phyloP scores from a whole-genome alignment of 2,329 filamentous ascomycete genomes.

The Diaporthe longicolla region DNA sequence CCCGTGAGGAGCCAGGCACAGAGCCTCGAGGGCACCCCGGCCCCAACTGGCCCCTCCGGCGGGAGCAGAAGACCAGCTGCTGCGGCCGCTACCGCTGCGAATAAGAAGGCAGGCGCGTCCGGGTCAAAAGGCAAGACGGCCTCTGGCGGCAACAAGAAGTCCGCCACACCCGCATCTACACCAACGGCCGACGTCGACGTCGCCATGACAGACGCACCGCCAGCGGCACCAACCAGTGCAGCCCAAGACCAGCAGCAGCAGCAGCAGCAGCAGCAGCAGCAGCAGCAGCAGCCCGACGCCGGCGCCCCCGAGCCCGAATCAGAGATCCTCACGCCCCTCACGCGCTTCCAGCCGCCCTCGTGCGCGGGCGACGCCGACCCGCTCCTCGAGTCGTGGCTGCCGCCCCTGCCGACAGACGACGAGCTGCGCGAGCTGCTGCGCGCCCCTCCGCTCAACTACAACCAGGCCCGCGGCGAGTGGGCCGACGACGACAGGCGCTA shows the following conservation, averaged over 20 bases:
- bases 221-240: not conserved
- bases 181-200: constrained; percentile 49
- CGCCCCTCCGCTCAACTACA: constrained; percentile 76
- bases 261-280: not conserved
- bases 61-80: constrained; percentile 23
- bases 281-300: constrained; percentile 41
- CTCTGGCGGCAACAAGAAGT: constrained; percentile 32
- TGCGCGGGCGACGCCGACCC: constrained; percentile 69
- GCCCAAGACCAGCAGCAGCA: constrained; percentile 36
- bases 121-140: constrained; percentile 25
- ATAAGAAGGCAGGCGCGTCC: constrained; percentile 41
- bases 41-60: constrained; percentile 13
- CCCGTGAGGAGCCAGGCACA: constrained; percentile 51
- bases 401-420: constrained; percentile 68
- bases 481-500: constrained; percentile 51
- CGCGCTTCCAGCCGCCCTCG: constrained; percentile 51
- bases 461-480: constrained; percentile 70
- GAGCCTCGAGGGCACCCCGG: constrained; percentile 45
- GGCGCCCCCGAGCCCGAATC: constrained; percentile 46
- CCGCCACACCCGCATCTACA: constrained; percentile 29
- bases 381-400: constrained; percentile 71
- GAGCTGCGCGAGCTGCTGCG: constrained; percentile 76
- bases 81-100: constrained; percentile 4
- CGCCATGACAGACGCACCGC: constrained; percentile 58
- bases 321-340: constrained; percentile 54